phyloP scores from a whole-genome alignment of 208 protist species.

The Trichomonas gallinae region DNA sequence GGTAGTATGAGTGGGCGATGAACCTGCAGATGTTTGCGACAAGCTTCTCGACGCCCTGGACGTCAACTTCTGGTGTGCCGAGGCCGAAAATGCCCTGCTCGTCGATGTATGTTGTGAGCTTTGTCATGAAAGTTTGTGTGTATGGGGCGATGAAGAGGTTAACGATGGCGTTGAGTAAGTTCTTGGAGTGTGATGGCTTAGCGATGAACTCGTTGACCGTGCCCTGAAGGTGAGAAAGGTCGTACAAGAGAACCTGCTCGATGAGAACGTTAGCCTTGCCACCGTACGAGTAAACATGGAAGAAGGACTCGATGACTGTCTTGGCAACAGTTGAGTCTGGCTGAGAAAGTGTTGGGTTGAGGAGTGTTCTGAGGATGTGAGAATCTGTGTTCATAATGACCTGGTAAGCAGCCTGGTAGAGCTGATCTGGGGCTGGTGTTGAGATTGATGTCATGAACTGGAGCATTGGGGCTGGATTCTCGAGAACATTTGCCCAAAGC shows the following conservation, averaged over 20 bases:
- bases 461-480: not conserved
- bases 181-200: not conserved
- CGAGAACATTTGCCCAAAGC: not conserved
- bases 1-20: not conserved
- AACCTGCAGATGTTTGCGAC: not conserved
- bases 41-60: not conserved
- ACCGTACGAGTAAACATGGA: not conserved
- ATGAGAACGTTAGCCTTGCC: not conserved
- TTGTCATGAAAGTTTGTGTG: not conserved
- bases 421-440: not conserved
- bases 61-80: not conserved
- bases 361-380: not conserved
- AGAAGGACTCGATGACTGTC: not conserved
- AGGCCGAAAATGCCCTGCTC: not conserved
- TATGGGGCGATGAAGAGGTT: not conserved
- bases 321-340: not conserved
- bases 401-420: not conserved
- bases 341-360: not conserved
- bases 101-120: not conserved
- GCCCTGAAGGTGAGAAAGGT: not conserved
- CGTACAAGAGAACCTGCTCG: not conserved
- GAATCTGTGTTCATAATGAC: not conserved
- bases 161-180: not conserved
- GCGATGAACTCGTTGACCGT: not conserved
- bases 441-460: not conserved